Percentiles rank a stretch among this genome's conserved stretches.
Conservation (phyloP, 257 asterid species). For the Solanum chmielewskii region DNA sequence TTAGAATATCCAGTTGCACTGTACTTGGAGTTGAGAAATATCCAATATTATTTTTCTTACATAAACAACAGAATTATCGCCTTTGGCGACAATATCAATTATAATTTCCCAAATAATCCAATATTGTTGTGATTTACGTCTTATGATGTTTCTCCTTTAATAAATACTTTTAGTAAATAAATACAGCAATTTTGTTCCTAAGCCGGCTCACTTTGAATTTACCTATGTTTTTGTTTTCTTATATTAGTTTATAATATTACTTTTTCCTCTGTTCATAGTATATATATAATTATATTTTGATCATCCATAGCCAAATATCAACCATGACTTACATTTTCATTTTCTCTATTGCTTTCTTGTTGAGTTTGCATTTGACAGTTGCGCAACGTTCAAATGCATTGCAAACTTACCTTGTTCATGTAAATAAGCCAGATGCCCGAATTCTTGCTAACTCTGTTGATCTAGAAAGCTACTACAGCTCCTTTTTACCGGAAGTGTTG, state of each 20-base stretch:
- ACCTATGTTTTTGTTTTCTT: not conserved
- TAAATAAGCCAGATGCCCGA: not conserved
- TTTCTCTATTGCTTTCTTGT: not conserved
- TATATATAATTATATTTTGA: not conserved
- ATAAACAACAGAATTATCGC: not conserved
- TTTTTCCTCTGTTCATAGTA: not conserved
- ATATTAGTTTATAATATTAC: not conserved
- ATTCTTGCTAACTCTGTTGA: not conserved
- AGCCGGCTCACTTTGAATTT: not conserved
- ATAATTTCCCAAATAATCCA: not conserved
- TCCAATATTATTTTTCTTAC: not conserved
- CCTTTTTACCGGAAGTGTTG: conserved; percentile 21
- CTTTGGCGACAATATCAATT: not conserved
- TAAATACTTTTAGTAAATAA: not conserved
- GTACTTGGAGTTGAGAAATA: not conserved
- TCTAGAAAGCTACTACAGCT: conserved; percentile 15
- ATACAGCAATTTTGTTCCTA: not conserved
- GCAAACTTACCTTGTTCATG: conserved; percentile 8
- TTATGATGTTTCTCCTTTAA: not conserved
- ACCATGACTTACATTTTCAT: not conserved
- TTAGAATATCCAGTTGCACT: not conserved
- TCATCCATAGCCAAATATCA: not conserved
- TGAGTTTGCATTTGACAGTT: not conserved
- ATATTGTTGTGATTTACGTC: not conserved
- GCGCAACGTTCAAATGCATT: not conserved